Evolutionary conservation across 371 early-diverging fungal species (phyloP), one percentile per base, ranked within the genome.

Genomic region (Actinomortierella ambigua): DNA sequence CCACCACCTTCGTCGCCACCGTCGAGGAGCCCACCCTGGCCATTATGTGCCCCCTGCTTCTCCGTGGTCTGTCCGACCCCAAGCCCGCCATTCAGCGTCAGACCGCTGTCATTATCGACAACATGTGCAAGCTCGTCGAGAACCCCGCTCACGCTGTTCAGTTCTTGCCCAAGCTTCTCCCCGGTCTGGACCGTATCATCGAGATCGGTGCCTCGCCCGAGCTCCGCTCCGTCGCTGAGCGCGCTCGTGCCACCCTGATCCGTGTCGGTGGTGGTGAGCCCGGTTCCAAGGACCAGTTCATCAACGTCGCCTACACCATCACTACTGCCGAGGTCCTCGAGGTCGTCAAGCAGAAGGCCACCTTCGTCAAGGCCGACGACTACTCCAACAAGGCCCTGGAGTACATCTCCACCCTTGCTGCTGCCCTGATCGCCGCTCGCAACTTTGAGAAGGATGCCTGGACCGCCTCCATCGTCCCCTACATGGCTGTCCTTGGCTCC

Each of bases 161-260:
- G 68, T 93, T 93, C 84, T 77, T 93, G 78, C 93, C 93, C 53
- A 80, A 86, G 61, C 81, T 93, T 60, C 73, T 93, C 50, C 94
- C 94, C 22, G 91, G 89, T 57, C 79, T 93, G 41, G 88, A 91
- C 54, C 81, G 85, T 57, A 83, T 90, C 55, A 84, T 88, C 47
- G 94, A 93, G 44, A 83, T 87, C n/a, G 90, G 85, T 53, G 88
- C 91, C 39, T 88, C 89, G 65, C 94, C 94, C 47, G 94, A 93
- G 70, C 85, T 88, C 68, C 88, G 91, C 70, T 84, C 81, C 47
- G 87, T 93, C 22, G 87, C 82, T 39, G 79, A 77, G 46, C 83
- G 76, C 52, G 88, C 88, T 15, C 82, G 79, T 47, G 73, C 82
- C 28, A 86, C 87, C 7, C 70, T 86, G 53, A 64, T 82, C 27